A percentile compares a stretch with the other conserved stretches of the same genome.
Conservation (phyloP, 768 basidiomycete genomes). For the Austroboletus eburneus region DNA sequence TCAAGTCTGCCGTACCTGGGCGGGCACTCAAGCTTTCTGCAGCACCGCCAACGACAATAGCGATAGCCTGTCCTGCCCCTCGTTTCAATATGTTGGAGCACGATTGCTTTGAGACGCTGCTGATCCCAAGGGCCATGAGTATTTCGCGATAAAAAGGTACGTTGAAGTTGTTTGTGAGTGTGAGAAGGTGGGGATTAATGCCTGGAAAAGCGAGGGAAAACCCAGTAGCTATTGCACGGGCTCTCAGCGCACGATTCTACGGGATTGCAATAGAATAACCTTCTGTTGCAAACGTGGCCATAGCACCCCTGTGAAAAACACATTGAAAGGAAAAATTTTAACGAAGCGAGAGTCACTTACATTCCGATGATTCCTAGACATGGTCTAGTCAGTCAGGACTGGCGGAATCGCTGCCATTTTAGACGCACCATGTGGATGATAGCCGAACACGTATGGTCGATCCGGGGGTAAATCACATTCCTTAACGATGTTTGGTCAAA, state of each 20-base stretch:
- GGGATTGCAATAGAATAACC: slow-evolving; percentile 39
- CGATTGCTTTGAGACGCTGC: slow-evolving; percentile 86
- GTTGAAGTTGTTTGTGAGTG: slow-evolving; percentile 83
- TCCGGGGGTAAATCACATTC: slow-evolving; percentile 89
- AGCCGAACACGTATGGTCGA: slow-evolving; percentile 93
- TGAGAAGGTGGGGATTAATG: slow-evolving; percentile 89
- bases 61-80: slow-evolving; percentile 69
- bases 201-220: slow-evolving; percentile 91
- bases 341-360: slow-evolving; percentile 45
- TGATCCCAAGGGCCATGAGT: slow-evolving; percentile 80
- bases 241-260: background rate
- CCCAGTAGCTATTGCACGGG: slow-evolving; percentile 61
- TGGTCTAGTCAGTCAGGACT: background rate
- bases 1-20: slow-evolving; percentile 94
- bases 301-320: slow-evolving; percentile 63
- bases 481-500: slow-evolving; percentile 24
- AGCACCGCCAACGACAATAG: slow-evolving; percentile 95
- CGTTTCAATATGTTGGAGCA: slow-evolving; percentile 80
- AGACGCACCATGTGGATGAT: slow-evolving; percentile 89
- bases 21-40: slow-evolving; percentile 91
- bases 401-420: background rate
- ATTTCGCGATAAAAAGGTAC: slow-evolving; percentile 94
- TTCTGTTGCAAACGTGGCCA: slow-evolving; percentile 96
- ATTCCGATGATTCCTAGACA: slow-evolving; percentile 90
- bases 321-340: background rate